Evolutionary conservation across 169 alveolate species (phyloP).

Genomic region (Plasmodium knowlesi): DNA sequence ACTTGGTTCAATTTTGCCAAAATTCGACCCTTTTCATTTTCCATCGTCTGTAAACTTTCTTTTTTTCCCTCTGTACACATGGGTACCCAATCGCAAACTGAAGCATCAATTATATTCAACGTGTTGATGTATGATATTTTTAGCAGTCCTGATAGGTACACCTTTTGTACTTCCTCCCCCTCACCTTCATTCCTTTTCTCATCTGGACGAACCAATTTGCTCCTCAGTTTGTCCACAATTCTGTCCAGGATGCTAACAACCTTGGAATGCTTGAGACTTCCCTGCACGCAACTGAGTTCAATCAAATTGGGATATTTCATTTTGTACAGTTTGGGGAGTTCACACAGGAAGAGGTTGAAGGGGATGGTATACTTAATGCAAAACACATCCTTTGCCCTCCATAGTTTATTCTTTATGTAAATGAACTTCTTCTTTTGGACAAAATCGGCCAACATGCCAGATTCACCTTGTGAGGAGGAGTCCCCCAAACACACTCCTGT

Average conservation of each 20-base stretch:
- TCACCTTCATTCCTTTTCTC: background rate
- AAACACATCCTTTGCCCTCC: conserved; percentile 39
- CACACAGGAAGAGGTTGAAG: conserved; percentile 61
- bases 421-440: conserved; percentile 28
- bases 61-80: background rate
- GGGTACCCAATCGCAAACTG: conserved; percentile 26
- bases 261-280: conserved; percentile 29
- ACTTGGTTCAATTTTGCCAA: background rate
- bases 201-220: background rate
- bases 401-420: conserved; percentile 64
- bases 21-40: background rate
- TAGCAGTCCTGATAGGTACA: conserved; percentile 51
- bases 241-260: conserved; percentile 17
- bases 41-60: background rate
- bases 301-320: conserved; percentile 45
- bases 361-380: background rate
- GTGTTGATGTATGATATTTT: conserved; percentile 60
- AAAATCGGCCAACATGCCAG: conserved; percentile 4
- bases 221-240: background rate
- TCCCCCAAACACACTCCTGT: background rate
- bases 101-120: conserved; percentile 39
- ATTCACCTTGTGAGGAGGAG: background rate
- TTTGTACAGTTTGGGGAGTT: conserved; percentile 39
- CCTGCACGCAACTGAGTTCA: conserved; percentile 24
- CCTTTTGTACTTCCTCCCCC: background rate